A percentile compares a stretch with the other conserved stretches of the same genome.
Conservation (phyloP, 768 basidiomycete species). For the Suillus paluster region DNA sequence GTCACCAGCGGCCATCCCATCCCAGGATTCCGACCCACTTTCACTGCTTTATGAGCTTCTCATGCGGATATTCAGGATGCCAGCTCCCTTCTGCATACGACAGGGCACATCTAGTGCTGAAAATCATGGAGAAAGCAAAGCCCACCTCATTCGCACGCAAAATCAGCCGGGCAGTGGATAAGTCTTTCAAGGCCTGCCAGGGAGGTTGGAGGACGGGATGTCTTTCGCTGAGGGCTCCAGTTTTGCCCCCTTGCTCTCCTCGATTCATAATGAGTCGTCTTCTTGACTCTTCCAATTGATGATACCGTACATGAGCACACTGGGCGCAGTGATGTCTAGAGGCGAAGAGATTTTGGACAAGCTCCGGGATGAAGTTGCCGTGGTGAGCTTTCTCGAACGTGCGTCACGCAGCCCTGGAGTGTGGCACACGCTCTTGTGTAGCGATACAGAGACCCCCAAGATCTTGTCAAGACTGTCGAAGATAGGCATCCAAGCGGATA, state of each 20-base stretch:
- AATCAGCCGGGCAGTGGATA: neutral
- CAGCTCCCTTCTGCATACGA: neutral
- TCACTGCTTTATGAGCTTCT: constrained; percentile 8
- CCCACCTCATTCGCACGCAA: neutral
- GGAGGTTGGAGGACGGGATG: neutral
- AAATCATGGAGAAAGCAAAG: neutral
- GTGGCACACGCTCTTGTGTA: neutral
- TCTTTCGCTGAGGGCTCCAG: neutral
- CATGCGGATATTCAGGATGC: constrained; percentile 10
- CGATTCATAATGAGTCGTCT: neutral
- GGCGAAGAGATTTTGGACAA: neutral
- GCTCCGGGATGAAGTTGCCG: neutral
- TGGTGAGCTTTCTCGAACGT: neutral
- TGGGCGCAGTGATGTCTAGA: neutral
- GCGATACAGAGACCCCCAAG: neutral
- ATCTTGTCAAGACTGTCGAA: neutral
- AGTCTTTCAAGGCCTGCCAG: neutral
- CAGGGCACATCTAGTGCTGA: neutral
- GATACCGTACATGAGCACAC: constrained; percentile 23
- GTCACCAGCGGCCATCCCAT: neutral
- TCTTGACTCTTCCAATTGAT: constrained; percentile 28
- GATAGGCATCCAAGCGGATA: neutral
- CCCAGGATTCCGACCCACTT: neutral
- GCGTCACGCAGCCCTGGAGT: neutral
- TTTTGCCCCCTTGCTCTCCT: neutral